Evolutionary conservation across 2,329 filamentous ascomycete species (phyloP).

Genomic region (Talaromyces verruculosus): DNA sequence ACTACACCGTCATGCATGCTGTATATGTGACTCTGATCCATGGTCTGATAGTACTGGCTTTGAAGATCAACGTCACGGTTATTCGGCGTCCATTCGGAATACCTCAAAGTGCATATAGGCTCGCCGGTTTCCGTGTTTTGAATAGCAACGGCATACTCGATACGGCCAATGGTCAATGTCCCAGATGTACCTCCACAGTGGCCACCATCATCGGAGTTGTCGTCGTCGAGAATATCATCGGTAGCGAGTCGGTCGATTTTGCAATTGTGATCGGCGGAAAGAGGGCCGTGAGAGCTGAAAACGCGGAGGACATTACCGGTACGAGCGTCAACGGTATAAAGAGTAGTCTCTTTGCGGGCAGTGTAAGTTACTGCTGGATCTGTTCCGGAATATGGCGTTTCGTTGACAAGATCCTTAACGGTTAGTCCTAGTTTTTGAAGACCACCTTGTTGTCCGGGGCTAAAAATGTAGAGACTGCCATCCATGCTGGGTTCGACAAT

Average conservation of each 20-base stretch:
- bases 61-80: constrained; percentile 85
- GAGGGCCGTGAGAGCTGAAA: constrained; percentile 73
- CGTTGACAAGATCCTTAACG: constrained; percentile 78
- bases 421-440: constrained; percentile 51
- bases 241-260: constrained; percentile 52
- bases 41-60: constrained; percentile 73
- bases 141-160: constrained; percentile 87
- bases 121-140: constrained; percentile 71
- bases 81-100: constrained; percentile 93
- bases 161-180: constrained; percentile 78
- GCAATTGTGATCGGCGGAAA: constrained; percentile 73
- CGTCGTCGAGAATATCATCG: constrained; percentile 56
- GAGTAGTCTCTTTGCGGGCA: constrained; percentile 83
- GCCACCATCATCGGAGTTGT: constrained; percentile 46
- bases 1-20: constrained; percentile 81
- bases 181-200: constrained; percentile 68
- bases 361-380: constrained; percentile 83
- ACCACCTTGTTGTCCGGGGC: constrained; percentile 58
- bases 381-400: constrained; percentile 72
- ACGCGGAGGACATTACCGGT: constrained; percentile 80
- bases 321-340: constrained; percentile 84
- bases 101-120: constrained; percentile 83
- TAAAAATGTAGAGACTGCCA: constrained; percentile 83
- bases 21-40: constrained; percentile 87
- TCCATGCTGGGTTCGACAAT: constrained; percentile 89